These are phyloP conservation scores for Tolypocladium cylindrosporum DNA, from an alignment of 2,329 filamentous ascomycete species.

Conservation along the genomic window DNA sequence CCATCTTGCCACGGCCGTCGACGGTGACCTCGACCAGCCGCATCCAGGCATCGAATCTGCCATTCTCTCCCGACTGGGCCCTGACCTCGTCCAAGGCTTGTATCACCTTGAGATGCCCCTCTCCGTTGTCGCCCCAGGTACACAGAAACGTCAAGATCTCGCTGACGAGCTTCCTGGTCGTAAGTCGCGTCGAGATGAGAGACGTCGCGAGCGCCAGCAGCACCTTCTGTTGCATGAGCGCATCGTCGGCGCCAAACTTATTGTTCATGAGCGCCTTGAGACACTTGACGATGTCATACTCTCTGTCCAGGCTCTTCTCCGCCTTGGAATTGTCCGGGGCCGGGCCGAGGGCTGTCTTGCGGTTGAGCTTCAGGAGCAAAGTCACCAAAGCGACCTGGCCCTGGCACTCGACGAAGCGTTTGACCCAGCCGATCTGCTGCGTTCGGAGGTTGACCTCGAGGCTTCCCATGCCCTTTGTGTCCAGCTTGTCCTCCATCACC, in stretches of 20 bases:
- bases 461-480: slow-evolving; percentile 83
- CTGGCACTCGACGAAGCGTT: slow-evolving; percentile 92
- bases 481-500: slow-evolving; percentile 92
- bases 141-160: slow-evolving; percentile 95
- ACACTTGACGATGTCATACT: slow-evolving; percentile 97
- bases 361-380: slow-evolving; percentile 86
- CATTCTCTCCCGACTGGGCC: slow-evolving; percentile 78
- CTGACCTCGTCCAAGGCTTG: slow-evolving; percentile 91
- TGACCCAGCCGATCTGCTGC: slow-evolving; percentile 96
- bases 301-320: slow-evolving; percentile 78
- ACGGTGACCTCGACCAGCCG: slow-evolving; percentile 94
- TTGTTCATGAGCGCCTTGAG: slow-evolving; percentile 98
- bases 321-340: slow-evolving; percentile 45
- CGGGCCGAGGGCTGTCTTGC: slow-evolving; percentile 67
- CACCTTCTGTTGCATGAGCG: slow-evolving; percentile 79
- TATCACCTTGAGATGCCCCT: slow-evolving; percentile 87
- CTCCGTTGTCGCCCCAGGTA: slow-evolving; percentile 75
- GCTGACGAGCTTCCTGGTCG: slow-evolving; percentile 87
- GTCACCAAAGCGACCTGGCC: slow-evolving; percentile 94
- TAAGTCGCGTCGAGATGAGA: slow-evolving; percentile 77
- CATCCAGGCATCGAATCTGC: slow-evolving; percentile 97
- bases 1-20: slow-evolving; percentile 97
- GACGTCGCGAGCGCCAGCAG: slow-evolving; percentile 80
- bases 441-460: slow-evolving; percentile 90
- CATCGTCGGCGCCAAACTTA: slow-evolving; percentile 96